Conservation (phyloP, 768 basidiomycete genomes). For the Naganishia antarctica region DNA sequence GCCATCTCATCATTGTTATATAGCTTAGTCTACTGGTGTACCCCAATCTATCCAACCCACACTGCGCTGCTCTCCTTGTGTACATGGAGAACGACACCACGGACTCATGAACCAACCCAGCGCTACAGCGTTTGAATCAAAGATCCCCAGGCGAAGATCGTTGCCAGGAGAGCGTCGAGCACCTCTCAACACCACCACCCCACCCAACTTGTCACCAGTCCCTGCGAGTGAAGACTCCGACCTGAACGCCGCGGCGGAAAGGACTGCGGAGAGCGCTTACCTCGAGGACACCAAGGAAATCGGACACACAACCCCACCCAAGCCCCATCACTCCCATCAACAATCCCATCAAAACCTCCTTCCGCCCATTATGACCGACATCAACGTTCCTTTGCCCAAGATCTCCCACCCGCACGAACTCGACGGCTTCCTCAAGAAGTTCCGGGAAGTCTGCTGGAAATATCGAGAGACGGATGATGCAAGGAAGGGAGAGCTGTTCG, state of each 20-base stretch:
- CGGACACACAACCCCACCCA: not conserved
- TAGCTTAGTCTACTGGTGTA: not conserved
- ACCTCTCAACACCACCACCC: not conserved
- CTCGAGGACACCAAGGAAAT: no score
- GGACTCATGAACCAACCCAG: not conserved
- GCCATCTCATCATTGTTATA: not conserved
- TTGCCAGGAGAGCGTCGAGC: no score
- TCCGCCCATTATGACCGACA: not conserved
- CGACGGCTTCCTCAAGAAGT: not conserved
- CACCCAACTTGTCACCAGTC: not conserved
- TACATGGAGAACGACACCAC: not conserved
- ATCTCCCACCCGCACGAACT: not conserved
- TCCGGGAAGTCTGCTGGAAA: not conserved
- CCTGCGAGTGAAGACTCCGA: no score
- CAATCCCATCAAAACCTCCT: not conserved
- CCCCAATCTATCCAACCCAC: not conserved
- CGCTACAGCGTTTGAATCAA: not conserved
- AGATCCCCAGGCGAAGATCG: not conserved
- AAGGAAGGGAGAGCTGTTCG: not conserved
- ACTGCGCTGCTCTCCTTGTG: not conserved
- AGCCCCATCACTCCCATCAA: not conserved
- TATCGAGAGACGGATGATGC: not conserved
- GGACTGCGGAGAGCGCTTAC: no score
- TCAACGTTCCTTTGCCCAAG: not conserved
- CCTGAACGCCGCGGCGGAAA: no score